phyloP scores from a whole-genome alignment of 2,329 filamentous ascomycete species.

The Phaeosphaeriaceae sp. region DNA sequence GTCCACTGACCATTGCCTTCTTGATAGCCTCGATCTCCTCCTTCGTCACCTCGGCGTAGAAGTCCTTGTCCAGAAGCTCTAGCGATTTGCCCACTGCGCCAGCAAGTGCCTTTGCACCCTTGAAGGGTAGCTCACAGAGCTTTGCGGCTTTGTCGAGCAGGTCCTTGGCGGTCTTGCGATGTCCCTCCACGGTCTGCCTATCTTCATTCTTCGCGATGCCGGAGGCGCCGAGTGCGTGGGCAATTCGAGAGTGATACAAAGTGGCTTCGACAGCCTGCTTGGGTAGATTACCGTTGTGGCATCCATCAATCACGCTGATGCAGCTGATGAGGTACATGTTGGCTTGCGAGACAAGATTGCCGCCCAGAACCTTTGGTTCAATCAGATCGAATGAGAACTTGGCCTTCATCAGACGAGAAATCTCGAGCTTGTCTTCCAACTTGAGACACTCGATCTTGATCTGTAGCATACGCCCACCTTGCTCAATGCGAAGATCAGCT shows the following conservation, averaged over 20 bases:
- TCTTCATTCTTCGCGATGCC: slow-evolving; percentile 12
- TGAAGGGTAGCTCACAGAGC: slow-evolving; percentile 46
- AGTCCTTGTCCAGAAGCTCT: slow-evolving; percentile 40
- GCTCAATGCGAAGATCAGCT: slow-evolving; percentile 40
- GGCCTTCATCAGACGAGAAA: slow-evolving; percentile 14
- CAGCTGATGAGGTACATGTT: slow-evolving; percentile 36
- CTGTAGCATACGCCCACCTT: slow-evolving; percentile 35
- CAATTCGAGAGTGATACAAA: slow-evolving; percentile 44
- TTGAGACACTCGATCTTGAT: slow-evolving; percentile 38
- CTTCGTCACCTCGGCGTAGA: slow-evolving; percentile 52
- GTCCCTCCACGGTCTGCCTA: slow-evolving; percentile 14
- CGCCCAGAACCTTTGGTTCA: slow-evolving; percentile 18
- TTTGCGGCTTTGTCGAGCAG: slow-evolving; percentile 38
- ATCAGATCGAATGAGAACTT: neutral
- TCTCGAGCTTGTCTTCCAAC: slow-evolving; percentile 40
- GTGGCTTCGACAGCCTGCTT: slow-evolving; percentile 49
- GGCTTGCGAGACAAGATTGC: slow-evolving; percentile 10
- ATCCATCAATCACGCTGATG: slow-evolving; percentile 38
- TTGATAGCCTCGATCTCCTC: slow-evolving; percentile 57
- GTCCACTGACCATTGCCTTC: slow-evolving; percentile 56
- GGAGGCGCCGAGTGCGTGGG: slow-evolving; percentile 30
- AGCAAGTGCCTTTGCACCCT: slow-evolving; percentile 30
- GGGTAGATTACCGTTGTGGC: slow-evolving; percentile 40
- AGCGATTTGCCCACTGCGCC: slow-evolving; percentile 35
- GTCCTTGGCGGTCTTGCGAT: slow-evolving; percentile 25